Percentiles rank a stretch among this genome's conserved stretches.
Evolutionary conservation across 2,329 filamentous ascomycete genomes (phyloP).

Genomic region (Lecanicillium sp.): DNA sequence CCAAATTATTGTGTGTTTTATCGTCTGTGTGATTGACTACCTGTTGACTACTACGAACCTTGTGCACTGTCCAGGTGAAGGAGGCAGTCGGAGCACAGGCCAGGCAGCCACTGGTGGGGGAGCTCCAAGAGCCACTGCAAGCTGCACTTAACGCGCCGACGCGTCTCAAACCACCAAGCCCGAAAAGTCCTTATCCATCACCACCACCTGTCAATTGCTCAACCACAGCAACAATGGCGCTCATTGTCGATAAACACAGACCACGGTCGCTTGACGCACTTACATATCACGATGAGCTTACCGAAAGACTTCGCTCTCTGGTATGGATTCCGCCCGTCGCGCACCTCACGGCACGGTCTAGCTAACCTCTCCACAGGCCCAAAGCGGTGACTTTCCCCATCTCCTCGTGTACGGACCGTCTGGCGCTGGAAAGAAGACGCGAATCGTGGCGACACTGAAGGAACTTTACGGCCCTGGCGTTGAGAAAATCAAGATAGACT

Average conservation of each 20-base stretch:
- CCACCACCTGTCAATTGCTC: conserved; percentile 13
- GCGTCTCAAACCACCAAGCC: conserved; percentile 21
- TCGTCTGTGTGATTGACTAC: too few species aligned
- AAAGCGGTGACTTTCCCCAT: conserved; percentile 96
- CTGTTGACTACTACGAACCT: too few species aligned
- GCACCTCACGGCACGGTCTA: background rate
- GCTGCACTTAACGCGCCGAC: conserved; percentile 16
- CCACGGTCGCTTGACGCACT: conserved; percentile 71
- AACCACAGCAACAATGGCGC: conserved; percentile 45
- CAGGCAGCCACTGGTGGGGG: conserved; percentile 7
- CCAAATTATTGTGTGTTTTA: too few species aligned
- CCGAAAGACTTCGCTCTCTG: conserved; percentile 76
- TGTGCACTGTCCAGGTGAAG: too few species aligned
- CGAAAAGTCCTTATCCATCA: conserved; percentile 19
- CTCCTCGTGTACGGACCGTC: conserved; percentile 95
- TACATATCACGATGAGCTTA: conserved; percentile 85
- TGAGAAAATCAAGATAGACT: conserved; percentile 99
- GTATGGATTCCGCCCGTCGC: conserved; percentile 44
- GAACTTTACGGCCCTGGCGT: conserved; percentile 93
- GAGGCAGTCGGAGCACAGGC: background rate
- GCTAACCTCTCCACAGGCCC: conserved; percentile 54
- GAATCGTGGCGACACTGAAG: conserved; percentile 90
- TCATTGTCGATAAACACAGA: conserved; percentile 66
- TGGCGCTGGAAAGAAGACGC: conserved; percentile 94
- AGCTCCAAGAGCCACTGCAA: background rate